Conservation (phyloP, 2,329 filamentous ascomycete species). For the Fusarium stilboides region DNA sequence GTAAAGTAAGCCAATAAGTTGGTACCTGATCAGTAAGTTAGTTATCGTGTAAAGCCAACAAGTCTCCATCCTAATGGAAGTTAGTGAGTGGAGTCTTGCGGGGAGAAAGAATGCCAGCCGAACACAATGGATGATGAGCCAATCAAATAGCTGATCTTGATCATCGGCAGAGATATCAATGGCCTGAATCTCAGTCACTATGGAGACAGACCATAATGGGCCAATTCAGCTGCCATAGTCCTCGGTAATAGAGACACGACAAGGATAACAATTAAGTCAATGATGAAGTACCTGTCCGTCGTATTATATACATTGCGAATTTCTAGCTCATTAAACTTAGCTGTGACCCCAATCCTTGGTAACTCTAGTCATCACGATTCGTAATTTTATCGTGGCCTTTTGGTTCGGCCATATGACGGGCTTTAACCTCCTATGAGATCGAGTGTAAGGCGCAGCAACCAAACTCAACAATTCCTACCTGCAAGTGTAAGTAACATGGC, state of each 20-base stretch:
- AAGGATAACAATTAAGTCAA: not conserved
- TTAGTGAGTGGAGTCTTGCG: constrained; percentile 11
- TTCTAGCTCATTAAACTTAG: not conserved
- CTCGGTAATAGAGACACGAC: not conserved
- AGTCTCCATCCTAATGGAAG: not conserved
- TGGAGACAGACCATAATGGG: constrained; percentile 25
- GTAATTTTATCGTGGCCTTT: constrained; percentile 13
- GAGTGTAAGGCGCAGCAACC: not conserved
- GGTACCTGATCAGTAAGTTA: constrained; percentile 8
- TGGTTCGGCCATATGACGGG: not conserved
- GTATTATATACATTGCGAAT: not conserved
- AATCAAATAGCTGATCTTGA: constrained; percentile 22
- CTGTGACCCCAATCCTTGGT: not conserved
- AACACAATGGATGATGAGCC: constrained; percentile 1
- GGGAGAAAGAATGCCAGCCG: constrained; percentile 1
- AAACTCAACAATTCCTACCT: constrained; percentile 1
- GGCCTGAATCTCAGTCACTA: constrained; percentile 39
- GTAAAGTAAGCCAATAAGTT: constrained; percentile 15
- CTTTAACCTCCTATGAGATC: not conserved
- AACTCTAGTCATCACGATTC: not conserved
- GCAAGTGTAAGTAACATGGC: not conserved
- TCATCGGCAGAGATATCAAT: constrained; percentile 31
- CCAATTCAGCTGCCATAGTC: constrained; percentile 9
- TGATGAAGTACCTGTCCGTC: constrained; percentile 8
- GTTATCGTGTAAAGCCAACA: not conserved